phyloP scores from a whole-genome alignment of 805 yeast species.

The Zygosaccharomyces bailii region DNA sequence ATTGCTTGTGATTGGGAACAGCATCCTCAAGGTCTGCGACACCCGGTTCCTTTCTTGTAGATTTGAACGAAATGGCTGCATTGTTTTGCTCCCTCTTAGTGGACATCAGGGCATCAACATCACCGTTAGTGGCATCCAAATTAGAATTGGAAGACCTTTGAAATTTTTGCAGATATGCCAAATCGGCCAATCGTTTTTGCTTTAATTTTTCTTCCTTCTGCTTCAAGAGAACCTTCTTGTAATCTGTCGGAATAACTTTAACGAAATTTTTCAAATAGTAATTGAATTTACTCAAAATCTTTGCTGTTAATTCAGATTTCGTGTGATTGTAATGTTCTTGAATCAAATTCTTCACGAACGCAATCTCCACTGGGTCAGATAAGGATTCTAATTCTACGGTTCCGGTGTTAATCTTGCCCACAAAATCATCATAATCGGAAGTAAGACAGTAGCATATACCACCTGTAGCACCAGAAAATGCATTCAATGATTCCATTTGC shows the following conservation, averaged over 20 bases:
- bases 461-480: constrained; percentile 96
- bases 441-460: constrained; percentile 97
- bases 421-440: constrained; percentile 84
- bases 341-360: constrained; percentile 85
- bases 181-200: constrained; percentile 53
- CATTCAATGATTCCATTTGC: constrained; percentile 83
- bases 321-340: constrained; percentile 97
- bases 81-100: constrained; percentile 19
- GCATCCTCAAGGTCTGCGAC: constrained; percentile 89
- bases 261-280: constrained; percentile 84
- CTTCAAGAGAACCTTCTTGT: constrained; percentile 80
- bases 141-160: constrained; percentile 70
- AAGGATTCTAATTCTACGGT: constrained; percentile 76
- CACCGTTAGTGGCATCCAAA: constrained; percentile 86
- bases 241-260: constrained; percentile 88
- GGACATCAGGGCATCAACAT: constrained; percentile 58
- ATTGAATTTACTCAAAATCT: constrained; percentile 81
- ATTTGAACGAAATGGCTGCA: constrained; percentile 29
- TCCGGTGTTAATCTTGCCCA: constrained; percentile 71
- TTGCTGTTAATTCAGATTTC: constrained; percentile 82
- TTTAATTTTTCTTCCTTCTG: constrained; percentile 71
- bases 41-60: constrained; percentile 64
- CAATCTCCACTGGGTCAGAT: constrained; percentile 87
- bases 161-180: constrained; percentile 61
- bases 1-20: constrained; percentile 62